A percentile compares a stretch with the other conserved stretches of the same genome.
These are phyloP conservation scores for Hanseniaspora vineae DNA, from an alignment of 805 yeast species.

Conservation along the genomic window DNA sequence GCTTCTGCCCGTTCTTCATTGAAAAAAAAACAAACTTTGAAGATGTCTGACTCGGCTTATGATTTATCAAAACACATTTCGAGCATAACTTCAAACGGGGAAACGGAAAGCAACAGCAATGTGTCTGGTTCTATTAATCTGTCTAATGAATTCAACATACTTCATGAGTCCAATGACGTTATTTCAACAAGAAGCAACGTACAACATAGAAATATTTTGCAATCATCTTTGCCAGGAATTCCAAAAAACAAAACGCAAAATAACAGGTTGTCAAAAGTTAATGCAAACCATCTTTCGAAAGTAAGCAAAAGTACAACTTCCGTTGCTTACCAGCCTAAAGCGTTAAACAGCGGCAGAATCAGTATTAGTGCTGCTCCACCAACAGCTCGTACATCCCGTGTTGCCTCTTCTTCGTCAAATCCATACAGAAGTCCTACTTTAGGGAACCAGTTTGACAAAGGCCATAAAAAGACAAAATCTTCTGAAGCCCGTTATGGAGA, in stretches of 20 bases:
- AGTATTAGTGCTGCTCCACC: conserved; percentile 1
- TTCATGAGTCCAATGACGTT: neutral
- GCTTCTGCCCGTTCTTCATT: too few species aligned
- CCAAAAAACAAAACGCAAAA: neutral
- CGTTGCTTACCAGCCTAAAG: conserved; percentile 1
- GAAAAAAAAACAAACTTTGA: too few species aligned
- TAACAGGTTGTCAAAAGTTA: neutral
- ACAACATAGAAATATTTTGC: neutral
- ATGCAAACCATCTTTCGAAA: neutral
- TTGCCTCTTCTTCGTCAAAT: neutral
- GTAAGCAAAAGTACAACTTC: neutral
- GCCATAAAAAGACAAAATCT: neutral
- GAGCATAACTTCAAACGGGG: neutral
- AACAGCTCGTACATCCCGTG: neutral
- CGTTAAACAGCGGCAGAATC: conserved; percentile 5
- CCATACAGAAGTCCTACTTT: neutral
- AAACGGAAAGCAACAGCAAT: neutral
- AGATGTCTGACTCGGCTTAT: too few species aligned
- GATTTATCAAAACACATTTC: neutral
- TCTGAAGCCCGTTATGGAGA: neutral
- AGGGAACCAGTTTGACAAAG: neutral
- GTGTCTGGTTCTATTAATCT: neutral
- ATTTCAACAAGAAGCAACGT: neutral
- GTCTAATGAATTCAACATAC: neutral
- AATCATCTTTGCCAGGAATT: neutral